These are phyloP conservation scores for Echinochloa phyllopogon DNA, from an alignment of 176 grass and related monocot genomes.

Conservation along the genomic window DNA sequence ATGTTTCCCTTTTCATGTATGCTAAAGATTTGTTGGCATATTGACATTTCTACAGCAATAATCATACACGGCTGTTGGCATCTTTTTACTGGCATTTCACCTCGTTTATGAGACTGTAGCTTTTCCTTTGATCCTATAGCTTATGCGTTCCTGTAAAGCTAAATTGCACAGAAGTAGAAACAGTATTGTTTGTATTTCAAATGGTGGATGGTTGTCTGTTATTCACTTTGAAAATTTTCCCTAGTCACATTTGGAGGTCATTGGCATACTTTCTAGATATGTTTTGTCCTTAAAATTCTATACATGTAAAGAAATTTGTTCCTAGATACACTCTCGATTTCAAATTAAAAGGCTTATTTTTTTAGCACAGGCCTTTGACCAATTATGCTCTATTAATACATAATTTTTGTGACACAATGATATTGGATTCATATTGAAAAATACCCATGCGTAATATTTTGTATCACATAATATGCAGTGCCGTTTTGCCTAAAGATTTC, in stretches of 20 bases:
- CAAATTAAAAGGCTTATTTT: background rate
- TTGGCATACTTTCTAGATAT: background rate
- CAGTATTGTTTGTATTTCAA: background rate
- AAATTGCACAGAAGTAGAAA: background rate
- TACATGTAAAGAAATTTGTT: constrained; percentile 1
- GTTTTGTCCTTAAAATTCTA: constrained; percentile 6
- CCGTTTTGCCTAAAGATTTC: background rate
- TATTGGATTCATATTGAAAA: background rate
- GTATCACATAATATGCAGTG: background rate
- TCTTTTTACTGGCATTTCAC: background rate
- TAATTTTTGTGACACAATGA: background rate
- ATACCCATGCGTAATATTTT: background rate
- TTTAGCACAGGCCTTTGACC: background rate
- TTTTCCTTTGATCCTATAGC: constrained; percentile 31
- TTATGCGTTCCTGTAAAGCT: background rate
- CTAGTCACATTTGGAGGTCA: background rate
- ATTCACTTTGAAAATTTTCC: constrained; percentile 20
- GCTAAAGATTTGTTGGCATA: constrained; percentile 11
- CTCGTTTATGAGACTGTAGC: background rate
- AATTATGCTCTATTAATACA: background rate
- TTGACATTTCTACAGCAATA: constrained; percentile 13
- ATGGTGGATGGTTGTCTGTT: background rate
- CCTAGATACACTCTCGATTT: background rate
- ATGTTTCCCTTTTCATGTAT: background rate
- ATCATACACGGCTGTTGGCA: background rate